Conservation (phyloP, 202 grass and related monocot species). For the Sporobolus alterniflorus region DNA sequence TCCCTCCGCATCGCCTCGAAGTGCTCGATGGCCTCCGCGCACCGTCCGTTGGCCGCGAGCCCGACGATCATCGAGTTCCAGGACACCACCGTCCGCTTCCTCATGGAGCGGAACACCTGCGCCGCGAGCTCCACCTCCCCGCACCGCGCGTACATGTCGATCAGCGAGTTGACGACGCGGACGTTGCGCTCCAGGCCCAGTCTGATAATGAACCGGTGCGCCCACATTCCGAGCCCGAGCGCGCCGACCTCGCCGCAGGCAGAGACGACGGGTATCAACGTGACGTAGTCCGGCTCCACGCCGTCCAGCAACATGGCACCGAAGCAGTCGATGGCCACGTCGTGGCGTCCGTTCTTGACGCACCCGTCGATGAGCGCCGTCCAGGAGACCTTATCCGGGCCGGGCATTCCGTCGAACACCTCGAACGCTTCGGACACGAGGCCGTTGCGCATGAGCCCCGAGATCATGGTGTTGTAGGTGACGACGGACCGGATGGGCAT, state of each 20-base stretch:
- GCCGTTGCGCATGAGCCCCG: constrained; percentile 35
- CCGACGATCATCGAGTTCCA: constrained; percentile 79
- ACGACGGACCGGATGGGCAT: constrained; percentile 40
- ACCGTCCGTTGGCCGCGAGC: constrained; percentile 54
- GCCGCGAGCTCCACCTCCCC: constrained; percentile 51
- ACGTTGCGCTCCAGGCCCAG: constrained; percentile 27
- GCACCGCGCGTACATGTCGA: constrained; percentile 74
- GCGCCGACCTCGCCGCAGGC: constrained; percentile 58
- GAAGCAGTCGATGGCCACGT: constrained; percentile 62
- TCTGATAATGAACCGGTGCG: constrained; percentile 37
- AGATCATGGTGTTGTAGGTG: constrained; percentile 75
- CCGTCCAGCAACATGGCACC: constrained; percentile 53
- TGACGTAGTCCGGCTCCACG: constrained; percentile 60
- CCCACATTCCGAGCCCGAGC: constrained; percentile 67
- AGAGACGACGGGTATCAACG: constrained; percentile 49
- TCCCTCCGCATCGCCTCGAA: constrained; percentile 54
- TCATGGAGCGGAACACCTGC: constrained; percentile 48
- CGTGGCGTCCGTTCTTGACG: constrained; percentile 53
- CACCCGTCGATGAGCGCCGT: constrained; percentile 73
- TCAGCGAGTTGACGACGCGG: constrained; percentile 54
- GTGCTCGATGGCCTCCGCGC: constrained; percentile 28
- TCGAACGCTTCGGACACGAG: constrained; percentile 37
- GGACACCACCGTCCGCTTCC: constrained; percentile 48
- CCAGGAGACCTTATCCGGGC: constrained; percentile 63
- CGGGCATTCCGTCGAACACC: constrained; percentile 64